Evolutionary conservation across 2,329 filamentous ascomycete species (phyloP).

Genomic region (Ophiocordyceps camponoti-floridani): DNA sequence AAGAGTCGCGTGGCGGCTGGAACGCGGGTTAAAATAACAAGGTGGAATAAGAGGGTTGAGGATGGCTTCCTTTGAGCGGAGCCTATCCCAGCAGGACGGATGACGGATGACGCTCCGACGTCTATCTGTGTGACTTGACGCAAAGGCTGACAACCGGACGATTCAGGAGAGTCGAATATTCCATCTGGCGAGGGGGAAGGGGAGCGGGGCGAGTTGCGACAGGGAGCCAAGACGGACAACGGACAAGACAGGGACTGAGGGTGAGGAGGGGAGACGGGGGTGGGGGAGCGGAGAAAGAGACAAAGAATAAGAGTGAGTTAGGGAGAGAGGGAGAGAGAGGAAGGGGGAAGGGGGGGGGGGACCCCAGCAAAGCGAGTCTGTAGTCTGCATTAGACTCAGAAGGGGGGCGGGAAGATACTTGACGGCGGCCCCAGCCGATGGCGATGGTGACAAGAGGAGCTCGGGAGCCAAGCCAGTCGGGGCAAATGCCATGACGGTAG

Average conservation of each 20-base stretch:
- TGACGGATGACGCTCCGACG: neutral
- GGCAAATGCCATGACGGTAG: conserved; percentile 1
- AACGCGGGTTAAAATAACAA: neutral
- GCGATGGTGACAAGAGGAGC: neutral
- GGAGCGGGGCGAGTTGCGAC: neutral
- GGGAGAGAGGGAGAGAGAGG: neutral
- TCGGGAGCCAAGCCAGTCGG: conserved; percentile 1
- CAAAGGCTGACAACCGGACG: neutral
- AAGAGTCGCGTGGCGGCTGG: neutral
- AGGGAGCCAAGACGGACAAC: no score
- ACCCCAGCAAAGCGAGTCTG: neutral
- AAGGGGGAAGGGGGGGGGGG: conserved; percentile 1
- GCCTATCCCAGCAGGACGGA: neutral
- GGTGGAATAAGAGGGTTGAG: neutral
- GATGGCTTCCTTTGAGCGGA: no score
- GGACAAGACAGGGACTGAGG: no score
- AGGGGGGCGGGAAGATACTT: neutral
- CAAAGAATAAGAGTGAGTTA: neutral
- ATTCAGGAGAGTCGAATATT: neutral
- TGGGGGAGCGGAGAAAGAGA: no score
- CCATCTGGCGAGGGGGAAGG: neutral
- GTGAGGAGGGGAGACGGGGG: no score
- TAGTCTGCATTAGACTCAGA: conserved; percentile 1
- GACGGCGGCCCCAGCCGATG: conserved; percentile 1
- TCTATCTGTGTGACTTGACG: neutral